Evolutionary conservation across 441 rosid genomes (phyloP).

Genomic region (Erodium texanum): DNA sequence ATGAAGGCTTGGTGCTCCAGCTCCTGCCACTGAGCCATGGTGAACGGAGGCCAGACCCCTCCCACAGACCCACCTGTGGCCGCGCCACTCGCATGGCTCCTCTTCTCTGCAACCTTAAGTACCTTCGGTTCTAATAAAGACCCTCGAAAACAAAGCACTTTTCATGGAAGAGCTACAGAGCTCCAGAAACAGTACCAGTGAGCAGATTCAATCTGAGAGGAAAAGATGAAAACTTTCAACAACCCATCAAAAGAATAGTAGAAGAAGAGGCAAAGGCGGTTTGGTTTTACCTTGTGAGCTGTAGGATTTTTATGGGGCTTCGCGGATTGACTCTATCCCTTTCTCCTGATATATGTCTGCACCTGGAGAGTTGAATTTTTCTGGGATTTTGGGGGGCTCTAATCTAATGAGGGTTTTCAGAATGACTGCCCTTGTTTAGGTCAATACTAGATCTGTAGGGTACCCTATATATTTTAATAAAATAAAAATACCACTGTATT

Average conservation of each 20-base stretch:
- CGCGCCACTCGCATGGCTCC: not conserved
- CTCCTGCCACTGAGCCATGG: constrained; percentile 85
- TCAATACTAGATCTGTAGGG: not conserved
- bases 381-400: too few species aligned
- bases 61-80: constrained; percentile 13
- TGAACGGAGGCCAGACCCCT: constrained; percentile 60
- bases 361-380: not conserved
- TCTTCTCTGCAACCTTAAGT: not conserved
- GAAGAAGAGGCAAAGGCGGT: constrained; percentile 12
- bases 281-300: constrained; percentile 11
- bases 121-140: not conserved
- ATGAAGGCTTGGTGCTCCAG: constrained; percentile 89
- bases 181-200: not conserved
- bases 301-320: too few species aligned
- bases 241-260: constrained; percentile 11
- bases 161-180: not conserved
- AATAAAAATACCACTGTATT: not conserved
- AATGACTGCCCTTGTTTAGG: not conserved
- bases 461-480: not conserved
- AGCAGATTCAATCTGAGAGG: constrained; percentile 10
- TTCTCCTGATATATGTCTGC: not conserved
- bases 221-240: constrained; percentile 8
- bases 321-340: too few species aligned
- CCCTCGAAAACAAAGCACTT: not conserved
- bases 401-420: not conserved